These are phyloP conservation scores for Kondoa malvinella DNA, from an alignment of 768 basidiomycete genomes.

Conservation along the genomic window DNA sequence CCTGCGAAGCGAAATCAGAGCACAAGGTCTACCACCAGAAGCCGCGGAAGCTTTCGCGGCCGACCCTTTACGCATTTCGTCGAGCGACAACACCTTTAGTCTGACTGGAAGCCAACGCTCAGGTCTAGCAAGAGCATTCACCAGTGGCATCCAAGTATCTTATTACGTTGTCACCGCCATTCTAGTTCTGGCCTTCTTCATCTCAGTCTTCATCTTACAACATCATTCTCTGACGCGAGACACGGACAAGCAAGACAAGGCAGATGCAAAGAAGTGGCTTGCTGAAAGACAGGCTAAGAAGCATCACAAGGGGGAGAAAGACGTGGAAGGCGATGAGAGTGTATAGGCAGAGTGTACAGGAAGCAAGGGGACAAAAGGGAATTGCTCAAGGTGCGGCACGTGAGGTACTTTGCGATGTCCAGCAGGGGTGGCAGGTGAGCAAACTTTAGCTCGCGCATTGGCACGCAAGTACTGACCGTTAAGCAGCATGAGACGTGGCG, in stretches of 20 bases:
- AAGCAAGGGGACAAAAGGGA: no score
- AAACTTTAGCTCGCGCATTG: no score
- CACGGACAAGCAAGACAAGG: neutral
- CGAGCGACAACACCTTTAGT: neutral
- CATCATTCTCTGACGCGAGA: neutral
- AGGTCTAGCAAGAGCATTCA: neutral
- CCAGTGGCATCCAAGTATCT: neutral
- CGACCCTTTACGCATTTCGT: neutral
- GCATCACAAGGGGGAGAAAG: neutral
- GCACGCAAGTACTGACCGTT: no score
- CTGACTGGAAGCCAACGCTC: neutral
- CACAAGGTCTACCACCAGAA: neutral
- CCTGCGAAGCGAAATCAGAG: neutral
- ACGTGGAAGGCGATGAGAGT: neutral
- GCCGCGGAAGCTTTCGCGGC: neutral
- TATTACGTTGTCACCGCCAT: neutral
- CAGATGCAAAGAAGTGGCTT: neutral
- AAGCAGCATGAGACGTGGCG: no score
- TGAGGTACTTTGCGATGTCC: no score
- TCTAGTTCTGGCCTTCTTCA: neutral
- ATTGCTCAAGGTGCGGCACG: no score
- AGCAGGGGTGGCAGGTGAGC: no score
- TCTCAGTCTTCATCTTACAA: neutral
- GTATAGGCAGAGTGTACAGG: no score
- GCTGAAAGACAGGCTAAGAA: neutral